These are phyloP conservation scores for Mycena maculata DNA, from an alignment of 768 basidiomycete genomes.

Conservation along the genomic window DNA sequence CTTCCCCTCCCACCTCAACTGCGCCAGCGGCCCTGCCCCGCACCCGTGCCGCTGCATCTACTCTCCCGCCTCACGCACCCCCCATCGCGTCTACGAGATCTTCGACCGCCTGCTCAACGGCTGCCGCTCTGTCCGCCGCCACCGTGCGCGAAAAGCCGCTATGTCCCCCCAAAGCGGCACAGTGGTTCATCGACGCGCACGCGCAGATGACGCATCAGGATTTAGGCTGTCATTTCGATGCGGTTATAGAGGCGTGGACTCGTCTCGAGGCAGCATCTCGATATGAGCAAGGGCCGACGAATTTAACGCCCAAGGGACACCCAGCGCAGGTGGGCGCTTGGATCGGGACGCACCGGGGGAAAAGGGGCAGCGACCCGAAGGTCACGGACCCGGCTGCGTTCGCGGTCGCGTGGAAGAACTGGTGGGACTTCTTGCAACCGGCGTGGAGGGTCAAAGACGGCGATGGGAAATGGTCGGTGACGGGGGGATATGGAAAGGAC, in stretches of 20 bases:
- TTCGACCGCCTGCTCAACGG: no score
- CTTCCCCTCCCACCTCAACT: background rate
- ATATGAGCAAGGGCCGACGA: background rate
- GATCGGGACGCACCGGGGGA: background rate
- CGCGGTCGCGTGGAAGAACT: background rate
- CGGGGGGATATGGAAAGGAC: background rate
- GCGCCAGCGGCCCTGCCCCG: no score
- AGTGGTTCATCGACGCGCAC: slow-evolving; percentile 6
- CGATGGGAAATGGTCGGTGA: background rate
- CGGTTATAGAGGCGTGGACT: background rate
- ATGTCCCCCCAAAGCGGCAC: background rate
- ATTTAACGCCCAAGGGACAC: background rate
- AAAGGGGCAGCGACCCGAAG: background rate
- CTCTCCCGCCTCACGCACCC: no score
- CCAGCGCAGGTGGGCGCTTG: background rate
- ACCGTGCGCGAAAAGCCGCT: background rate
- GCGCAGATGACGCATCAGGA: background rate
- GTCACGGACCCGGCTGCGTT: background rate
- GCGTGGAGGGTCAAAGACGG: background rate
- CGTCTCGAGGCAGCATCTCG: slow-evolving; percentile 8
- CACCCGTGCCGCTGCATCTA: no score
- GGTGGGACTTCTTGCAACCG: slow-evolving; percentile 14
- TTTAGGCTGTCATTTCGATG: background rate
- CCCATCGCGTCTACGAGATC: no score
- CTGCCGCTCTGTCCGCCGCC: no score